These are phyloP conservation scores for Saxophila tyrrhenica DNA, from an alignment of 495 filamentous ascomycete genomes.

Conservation along the genomic window DNA sequence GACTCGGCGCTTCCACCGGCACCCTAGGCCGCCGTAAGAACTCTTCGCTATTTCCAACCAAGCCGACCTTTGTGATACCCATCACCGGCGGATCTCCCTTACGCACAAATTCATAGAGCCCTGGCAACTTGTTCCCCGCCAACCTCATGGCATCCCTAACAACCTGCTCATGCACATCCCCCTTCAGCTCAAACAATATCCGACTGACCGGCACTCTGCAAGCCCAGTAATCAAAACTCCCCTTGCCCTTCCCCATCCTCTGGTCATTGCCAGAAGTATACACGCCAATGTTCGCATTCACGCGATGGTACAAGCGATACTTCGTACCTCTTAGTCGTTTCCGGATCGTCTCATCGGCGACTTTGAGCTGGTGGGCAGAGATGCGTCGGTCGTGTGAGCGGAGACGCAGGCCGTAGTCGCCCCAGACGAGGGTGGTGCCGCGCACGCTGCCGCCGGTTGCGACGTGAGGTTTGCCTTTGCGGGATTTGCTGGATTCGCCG, in stretches of 20 bases:
- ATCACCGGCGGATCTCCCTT: constrained; percentile 87
- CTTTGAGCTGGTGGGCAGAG: constrained; percentile 72
- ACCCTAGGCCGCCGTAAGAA: constrained; percentile 55
- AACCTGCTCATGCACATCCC: constrained; percentile 86
- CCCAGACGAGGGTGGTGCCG: constrained; percentile 92
- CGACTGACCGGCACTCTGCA: constrained; percentile 74
- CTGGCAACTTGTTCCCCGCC: constrained; percentile 90
- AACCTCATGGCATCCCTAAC: constrained; percentile 87
- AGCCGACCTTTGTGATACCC: constrained; percentile 79
- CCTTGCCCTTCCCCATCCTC: constrained; percentile 99
- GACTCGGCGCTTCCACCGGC: constrained; percentile 4
- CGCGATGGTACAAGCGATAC: constrained; percentile 81
- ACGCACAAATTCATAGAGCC: constrained; percentile 84
- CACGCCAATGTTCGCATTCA: constrained; percentile 84
- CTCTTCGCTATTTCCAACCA: constrained; percentile 62
- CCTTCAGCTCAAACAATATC: constrained; percentile 85
- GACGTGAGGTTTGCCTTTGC: constrained; percentile 80
- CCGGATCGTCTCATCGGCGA: constrained; percentile 87
- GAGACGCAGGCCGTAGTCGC: constrained; percentile 91
- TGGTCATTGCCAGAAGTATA: constrained; percentile 88
- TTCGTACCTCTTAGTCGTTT: constrained; percentile 78
- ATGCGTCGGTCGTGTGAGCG: constrained; percentile 85
- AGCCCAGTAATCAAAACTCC: constrained; percentile 94
- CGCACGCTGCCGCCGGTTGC: constrained; percentile 81
- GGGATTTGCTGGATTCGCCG: constrained; percentile 67